These are phyloP conservation scores for Neocallimastix lanati DNA, from an alignment of 192 early-diverging fungal species.

Conservation along the genomic window DNA sequence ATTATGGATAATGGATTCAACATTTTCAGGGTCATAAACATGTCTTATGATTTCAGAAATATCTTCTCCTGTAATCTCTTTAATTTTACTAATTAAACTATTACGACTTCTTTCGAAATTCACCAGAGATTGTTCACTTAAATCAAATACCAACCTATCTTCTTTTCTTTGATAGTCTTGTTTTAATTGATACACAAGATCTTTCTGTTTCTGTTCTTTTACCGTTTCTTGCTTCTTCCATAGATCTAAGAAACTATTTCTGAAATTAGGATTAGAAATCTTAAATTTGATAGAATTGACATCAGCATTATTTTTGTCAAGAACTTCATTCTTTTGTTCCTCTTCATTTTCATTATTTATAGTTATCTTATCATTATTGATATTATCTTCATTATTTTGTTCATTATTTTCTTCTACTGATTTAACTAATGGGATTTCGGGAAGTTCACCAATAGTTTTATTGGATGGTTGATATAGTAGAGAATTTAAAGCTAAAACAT, in stretches of 20 bases:
- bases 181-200: neutral
- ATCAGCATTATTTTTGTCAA: neutral
- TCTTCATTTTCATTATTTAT: too few species aligned
- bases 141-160: neutral
- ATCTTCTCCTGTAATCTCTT: neutral
- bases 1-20: neutral
- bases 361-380: too few species aligned
- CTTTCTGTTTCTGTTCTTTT: neutral
- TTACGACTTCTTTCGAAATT: neutral
- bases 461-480: neutral
- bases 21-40: neutral
- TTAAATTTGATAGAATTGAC: neutral
- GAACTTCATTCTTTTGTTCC: neutral
- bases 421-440: neutral
- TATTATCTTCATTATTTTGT: too few species aligned
- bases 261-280: neutral
- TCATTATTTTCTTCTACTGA: neutral
- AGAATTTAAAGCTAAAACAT: neutral
- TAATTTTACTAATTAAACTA: neutral
- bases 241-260: neutral
- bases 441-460: neutral
- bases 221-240: neutral
- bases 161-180: neutral
- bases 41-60: neutral
- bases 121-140: neutral